These are phyloP conservation scores for Pilasporangium apinafurcum DNA, from an alignment of 352 stramenopile genomes.

Conservation along the genomic window DNA sequence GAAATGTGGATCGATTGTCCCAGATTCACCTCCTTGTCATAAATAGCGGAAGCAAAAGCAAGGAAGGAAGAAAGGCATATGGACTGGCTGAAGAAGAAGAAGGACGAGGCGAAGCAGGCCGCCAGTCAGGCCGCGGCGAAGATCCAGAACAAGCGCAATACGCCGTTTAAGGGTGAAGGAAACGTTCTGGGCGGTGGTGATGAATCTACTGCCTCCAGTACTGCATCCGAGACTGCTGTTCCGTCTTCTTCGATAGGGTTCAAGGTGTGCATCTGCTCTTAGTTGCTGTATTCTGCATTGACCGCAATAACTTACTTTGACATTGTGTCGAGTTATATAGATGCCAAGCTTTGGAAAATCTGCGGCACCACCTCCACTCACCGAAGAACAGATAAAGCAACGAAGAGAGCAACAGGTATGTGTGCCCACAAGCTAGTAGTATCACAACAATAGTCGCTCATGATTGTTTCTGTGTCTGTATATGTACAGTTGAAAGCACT, in stretches of 20 bases:
- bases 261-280: constrained; percentile 14
- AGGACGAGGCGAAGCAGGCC: constrained; percentile 61
- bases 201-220: background rate
- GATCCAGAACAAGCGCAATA: constrained; percentile 63
- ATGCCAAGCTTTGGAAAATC: constrained; percentile 31
- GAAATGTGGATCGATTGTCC: background rate
- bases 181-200: constrained; percentile 46
- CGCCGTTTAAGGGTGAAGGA: constrained; percentile 51
- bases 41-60: background rate
- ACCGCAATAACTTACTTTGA: background rate
- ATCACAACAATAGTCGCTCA: background rate
- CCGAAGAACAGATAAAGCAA: constrained; percentile 45
- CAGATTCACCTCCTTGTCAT: background rate
- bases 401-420: constrained; percentile 57
- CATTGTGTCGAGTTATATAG: constrained; percentile 8
- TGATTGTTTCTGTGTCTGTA: background rate
- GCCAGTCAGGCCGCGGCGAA: constrained; percentile 38
- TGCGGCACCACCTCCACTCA: constrained; percentile 27
- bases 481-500: constrained; percentile 38
- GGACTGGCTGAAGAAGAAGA: constrained; percentile 84
- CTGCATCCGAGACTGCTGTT: constrained; percentile 7
- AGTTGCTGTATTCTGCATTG: background rate
- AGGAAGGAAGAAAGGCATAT: constrained; percentile 10
- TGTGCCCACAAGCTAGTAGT: too few relatives aligned
- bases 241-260: constrained; percentile 9